Evolutionary conservation across 1,284 basidiomycete species (phyloP), one percentile per base, ranked within the genome.

Genomic region (Ceratorhiza oryzae-sativae): DNA sequence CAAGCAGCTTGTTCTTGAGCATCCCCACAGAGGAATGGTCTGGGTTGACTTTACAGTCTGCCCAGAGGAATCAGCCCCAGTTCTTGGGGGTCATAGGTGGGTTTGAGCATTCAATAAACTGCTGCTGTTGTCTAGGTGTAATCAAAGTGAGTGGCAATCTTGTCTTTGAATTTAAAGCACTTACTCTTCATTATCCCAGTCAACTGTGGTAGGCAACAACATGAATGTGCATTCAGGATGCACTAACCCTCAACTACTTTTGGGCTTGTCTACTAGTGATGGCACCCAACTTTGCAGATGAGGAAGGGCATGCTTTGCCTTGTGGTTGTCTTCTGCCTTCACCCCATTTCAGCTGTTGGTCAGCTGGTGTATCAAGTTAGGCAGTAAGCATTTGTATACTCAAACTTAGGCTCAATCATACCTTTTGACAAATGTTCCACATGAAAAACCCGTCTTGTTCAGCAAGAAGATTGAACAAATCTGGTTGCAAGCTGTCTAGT

Each of bases 301-400:
- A 12, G 34, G 45, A 15, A 67, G 46, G 8, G 48, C 34, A 32
- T 67, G 30, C 39, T 67, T 67, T 10, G 41, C 62, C 13, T 67
- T 67, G 48, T 55, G 34, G 49, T 67, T 67, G 34, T 67, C 62
- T 32, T 67, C 62, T 5, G 62, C 62, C 36, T 55, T 53, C 2
- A 49, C 62, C 13, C 62, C 62, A 53, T 34, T 55, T 41, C 25
- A 49, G 18, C 62, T 34, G 25, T 51, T 49, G 2, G 18, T 13
- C 18, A 67, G 48, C 62, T 67, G 61, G 32, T 13, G 49, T 25
- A 39, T 39, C 27, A 45, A 4, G 25, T 23, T 23, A 30, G 6
- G 20, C 12, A 12, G 1, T 30, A 9, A 45, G 42, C 36, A 36
- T 60, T 5, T 27, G 6, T 23, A 23, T 13, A 18, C 23, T 34